Evolutionary conservation across 2,329 filamentous ascomycete genomes (phyloP).

Genomic region (Alternaria rosae): DNA sequence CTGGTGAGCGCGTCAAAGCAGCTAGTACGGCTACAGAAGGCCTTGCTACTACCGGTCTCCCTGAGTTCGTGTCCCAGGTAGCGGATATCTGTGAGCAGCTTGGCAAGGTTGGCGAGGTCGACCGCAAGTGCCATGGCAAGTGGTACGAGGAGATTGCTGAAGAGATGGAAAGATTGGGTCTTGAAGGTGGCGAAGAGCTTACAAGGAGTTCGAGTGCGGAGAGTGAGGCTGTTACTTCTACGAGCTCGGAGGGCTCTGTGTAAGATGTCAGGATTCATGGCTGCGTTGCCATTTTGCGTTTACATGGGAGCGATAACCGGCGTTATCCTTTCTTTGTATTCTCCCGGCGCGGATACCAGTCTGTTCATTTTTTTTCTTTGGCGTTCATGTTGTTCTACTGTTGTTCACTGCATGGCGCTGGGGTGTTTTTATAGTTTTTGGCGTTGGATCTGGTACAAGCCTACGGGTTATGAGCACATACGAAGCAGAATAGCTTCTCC

Average conservation of each 20-base stretch:
- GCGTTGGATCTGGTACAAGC: background rate
- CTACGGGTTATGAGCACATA: background rate
- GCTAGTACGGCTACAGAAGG: constrained; percentile 74
- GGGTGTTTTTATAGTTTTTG: constrained; percentile 1
- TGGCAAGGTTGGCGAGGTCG: constrained; percentile 69
- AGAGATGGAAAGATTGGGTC: constrained; percentile 55
- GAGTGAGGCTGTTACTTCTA: constrained; percentile 21
- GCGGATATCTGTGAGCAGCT: constrained; percentile 74
- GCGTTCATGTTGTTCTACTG: background rate
- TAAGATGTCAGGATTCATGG: background rate
- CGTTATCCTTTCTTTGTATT: background rate
- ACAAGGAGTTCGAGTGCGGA: constrained; percentile 34
- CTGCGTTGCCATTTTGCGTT: background rate
- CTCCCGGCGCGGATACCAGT: background rate
- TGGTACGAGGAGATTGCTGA: constrained; percentile 75
- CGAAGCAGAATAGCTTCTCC: background rate
- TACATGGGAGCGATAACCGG: background rate
- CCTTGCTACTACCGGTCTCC: constrained; percentile 72
- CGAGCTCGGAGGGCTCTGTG: background rate
- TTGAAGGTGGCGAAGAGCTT: constrained; percentile 42
- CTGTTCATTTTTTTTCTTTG: background rate
- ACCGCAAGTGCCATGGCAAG: constrained; percentile 70
- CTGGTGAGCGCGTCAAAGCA: constrained; percentile 73
- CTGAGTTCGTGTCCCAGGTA: constrained; percentile 75
- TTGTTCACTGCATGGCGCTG: constrained; percentile 13